phyloP scores from a whole-genome alignment of 768 basidiomycete species.

The Leccinum rimulosum region DNA sequence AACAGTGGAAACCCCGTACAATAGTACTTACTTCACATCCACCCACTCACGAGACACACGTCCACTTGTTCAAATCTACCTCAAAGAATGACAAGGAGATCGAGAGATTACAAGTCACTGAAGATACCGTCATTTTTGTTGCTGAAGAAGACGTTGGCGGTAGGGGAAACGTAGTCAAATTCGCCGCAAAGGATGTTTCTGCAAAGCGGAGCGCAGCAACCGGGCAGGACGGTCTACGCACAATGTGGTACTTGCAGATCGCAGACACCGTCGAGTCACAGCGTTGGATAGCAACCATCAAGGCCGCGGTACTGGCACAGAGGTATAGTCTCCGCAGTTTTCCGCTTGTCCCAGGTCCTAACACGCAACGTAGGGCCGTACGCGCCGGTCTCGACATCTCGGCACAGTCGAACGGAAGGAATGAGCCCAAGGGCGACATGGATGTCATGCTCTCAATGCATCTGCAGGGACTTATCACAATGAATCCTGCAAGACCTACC shows the following conservation, averaged over 20 bases:
- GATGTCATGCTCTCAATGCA: constrained; percentile 84
- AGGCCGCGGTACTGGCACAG: constrained; percentile 67
- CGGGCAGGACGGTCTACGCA: constrained; percentile 4
- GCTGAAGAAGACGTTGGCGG: constrained; percentile 53
- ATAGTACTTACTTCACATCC: constrained; percentile 53
- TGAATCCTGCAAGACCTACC: constrained; percentile 19
- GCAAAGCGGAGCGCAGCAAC: constrained; percentile 30
- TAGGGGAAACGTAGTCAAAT: constrained; percentile 55
- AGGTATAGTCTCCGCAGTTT: constrained; percentile 40
- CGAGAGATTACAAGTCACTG: constrained; percentile 73
- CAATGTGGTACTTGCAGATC: constrained; percentile 66
- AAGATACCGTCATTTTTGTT: constrained; percentile 73
- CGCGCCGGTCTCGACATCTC: constrained; percentile 63
- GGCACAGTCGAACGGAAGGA: constrained; percentile 37
- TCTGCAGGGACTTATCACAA: constrained; percentile 52
- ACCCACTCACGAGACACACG: constrained; percentile 42
- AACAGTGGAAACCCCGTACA: constrained; percentile 67
- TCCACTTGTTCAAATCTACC: constrained; percentile 72
- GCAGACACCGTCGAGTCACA: constrained; percentile 59
- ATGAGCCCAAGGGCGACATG: constrained; percentile 75
- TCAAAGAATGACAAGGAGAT: constrained; percentile 62
- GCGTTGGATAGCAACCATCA: constrained; percentile 74
- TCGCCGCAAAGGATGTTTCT: constrained; percentile 63
- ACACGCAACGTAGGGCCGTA: constrained; percentile 46
- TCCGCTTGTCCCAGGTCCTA: not conserved